These are phyloP conservation scores for Aurifilum marmelostoma DNA, from an alignment of 2,329 filamentous ascomycete genomes.

Conservation along the genomic window DNA sequence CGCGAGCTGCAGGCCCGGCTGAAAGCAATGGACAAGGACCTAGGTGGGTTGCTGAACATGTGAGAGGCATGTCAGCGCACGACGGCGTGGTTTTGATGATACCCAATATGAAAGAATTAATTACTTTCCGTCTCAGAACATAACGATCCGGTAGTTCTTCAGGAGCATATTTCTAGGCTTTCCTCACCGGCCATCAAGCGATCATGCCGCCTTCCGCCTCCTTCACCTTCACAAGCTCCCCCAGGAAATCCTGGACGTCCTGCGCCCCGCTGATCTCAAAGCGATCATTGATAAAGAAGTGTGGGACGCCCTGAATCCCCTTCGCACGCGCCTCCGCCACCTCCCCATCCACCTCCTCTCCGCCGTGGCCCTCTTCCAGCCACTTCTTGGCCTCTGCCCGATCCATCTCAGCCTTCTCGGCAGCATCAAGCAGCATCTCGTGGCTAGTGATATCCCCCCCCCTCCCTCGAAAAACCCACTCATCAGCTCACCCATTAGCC, in stretches of 20 bases:
- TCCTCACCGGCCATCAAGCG: neutral
- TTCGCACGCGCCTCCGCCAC: constrained; percentile 55
- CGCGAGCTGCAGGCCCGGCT: constrained; percentile 57
- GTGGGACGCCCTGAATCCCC: constrained; percentile 69
- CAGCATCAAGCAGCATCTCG: constrained; percentile 56
- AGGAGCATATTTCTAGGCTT: neutral
- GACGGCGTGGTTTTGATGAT: constrained; percentile 24
- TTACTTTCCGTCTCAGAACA: neutral
- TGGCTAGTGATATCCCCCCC: constrained; percentile 65
- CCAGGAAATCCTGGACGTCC: constrained; percentile 68
- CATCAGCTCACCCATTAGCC: constrained; percentile 67
- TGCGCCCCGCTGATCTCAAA: constrained; percentile 74
- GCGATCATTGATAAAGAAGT: constrained; percentile 71
- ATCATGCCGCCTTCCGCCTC: constrained; percentile 31
- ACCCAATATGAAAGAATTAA: constrained; percentile 14
- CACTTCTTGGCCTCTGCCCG: constrained; percentile 55
- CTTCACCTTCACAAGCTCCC: constrained; percentile 62
- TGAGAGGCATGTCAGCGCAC: constrained; percentile 37
- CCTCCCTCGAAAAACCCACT: constrained; percentile 67
- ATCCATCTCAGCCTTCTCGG: constrained; percentile 57
- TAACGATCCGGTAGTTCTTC: neutral
- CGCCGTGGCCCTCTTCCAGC: constrained; percentile 58
- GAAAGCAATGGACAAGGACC: constrained; percentile 57
- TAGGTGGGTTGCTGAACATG: constrained; percentile 58
- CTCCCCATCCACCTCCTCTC: constrained; percentile 59